Conservation (phyloP, 2,329 filamentous ascomycete genomes). For the Penicillium frequentans region DNA sequence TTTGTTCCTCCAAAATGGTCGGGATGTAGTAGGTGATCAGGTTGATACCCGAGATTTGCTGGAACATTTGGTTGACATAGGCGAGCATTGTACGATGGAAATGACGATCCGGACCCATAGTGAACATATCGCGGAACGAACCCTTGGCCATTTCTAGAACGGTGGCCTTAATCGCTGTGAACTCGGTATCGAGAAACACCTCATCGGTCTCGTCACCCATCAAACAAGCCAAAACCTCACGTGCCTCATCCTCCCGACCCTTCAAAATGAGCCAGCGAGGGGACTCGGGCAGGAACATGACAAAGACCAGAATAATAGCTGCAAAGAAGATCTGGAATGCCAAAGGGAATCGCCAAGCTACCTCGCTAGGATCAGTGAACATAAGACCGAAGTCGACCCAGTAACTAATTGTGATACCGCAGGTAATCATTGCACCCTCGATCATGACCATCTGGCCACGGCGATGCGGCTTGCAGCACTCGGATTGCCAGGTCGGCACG, state of each 20-base stretch:
- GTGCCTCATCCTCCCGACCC: slow-evolving; percentile 54
- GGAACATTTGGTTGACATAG: slow-evolving; percentile 56
- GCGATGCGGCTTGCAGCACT: slow-evolving; percentile 53
- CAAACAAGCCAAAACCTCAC: slow-evolving; percentile 48
- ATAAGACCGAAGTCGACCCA: slow-evolving; percentile 56
- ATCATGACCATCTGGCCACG: slow-evolving; percentile 56
- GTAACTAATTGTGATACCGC: slow-evolving; percentile 52
- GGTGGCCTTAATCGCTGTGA: slow-evolving; percentile 54
- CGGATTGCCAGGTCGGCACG: slow-evolving; percentile 50
- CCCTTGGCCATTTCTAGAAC: slow-evolving; percentile 51
- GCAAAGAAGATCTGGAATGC: slow-evolving; percentile 60
- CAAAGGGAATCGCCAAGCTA: slow-evolving; percentile 58
- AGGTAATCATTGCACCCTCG: slow-evolving; percentile 53
- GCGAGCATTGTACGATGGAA: slow-evolving; percentile 54
- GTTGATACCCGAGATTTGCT: slow-evolving; percentile 43
- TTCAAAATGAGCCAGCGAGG: slow-evolving; percentile 60
- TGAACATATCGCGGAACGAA: slow-evolving; percentile 60
- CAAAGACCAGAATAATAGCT: slow-evolving; percentile 49
- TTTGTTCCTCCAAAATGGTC: slow-evolving; percentile 38
- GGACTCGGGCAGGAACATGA: slow-evolving; percentile 56
- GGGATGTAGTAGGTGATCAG: slow-evolving; percentile 44
- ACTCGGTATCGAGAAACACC: slow-evolving; percentile 47
- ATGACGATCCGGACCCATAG: slow-evolving; percentile 54
- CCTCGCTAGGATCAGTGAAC: slow-evolving; percentile 49
- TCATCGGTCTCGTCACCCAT: slow-evolving; percentile 50